Percentiles rank a stretch among this genome's conserved stretches.
phyloP scores from a whole-genome alignment of 2,329 filamentous ascomycete genomes.

The Botrytis squamosa region DNA sequence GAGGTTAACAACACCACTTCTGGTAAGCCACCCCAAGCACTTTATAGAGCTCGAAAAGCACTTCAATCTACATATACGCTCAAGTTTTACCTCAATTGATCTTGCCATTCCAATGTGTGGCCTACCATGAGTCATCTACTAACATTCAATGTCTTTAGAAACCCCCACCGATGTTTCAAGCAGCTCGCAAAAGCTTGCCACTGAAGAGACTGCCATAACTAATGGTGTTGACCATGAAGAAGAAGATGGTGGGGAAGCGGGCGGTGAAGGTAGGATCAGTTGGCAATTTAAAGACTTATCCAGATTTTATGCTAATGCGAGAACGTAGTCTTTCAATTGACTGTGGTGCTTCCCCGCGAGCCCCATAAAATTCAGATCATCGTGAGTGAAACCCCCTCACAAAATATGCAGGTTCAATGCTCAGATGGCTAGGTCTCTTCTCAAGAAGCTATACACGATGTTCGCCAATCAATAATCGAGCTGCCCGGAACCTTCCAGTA shows the following conservation, averaged over 20 bases:
- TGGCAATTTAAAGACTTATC: slow-evolving; percentile 13
- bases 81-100: neutral
- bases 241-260: slow-evolving; percentile 34
- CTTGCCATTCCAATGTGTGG: neutral
- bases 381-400: slow-evolving; percentile 52
- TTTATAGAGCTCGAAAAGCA: neutral
- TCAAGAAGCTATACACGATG: slow-evolving; percentile 95
- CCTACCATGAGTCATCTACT: slow-evolving; percentile 6
- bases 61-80: neutral
- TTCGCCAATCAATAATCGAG: slow-evolving; percentile 95
- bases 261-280: slow-evolving; percentile 35
- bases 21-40: slow-evolving; percentile 30
- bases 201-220: slow-evolving; percentile 17
- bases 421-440: slow-evolving; percentile 67
- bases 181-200: slow-evolving; percentile 24
- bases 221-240: slow-evolving; percentile 31
- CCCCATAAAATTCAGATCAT: slow-evolving; percentile 80
- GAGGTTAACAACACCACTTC: slow-evolving; percentile 33
- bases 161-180: slow-evolving; percentile 24
- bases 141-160: slow-evolving; percentile 24
- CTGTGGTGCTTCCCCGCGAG: slow-evolving; percentile 77
- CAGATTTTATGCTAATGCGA: slow-evolving; percentile 27
- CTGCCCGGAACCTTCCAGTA: slow-evolving; percentile 91
- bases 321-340: slow-evolving; percentile 56
- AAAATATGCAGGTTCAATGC: slow-evolving; percentile 20